These are phyloP conservation scores for Rhododendron molle DNA, from an alignment of 148 eudicot species.

Conservation along the genomic window DNA sequence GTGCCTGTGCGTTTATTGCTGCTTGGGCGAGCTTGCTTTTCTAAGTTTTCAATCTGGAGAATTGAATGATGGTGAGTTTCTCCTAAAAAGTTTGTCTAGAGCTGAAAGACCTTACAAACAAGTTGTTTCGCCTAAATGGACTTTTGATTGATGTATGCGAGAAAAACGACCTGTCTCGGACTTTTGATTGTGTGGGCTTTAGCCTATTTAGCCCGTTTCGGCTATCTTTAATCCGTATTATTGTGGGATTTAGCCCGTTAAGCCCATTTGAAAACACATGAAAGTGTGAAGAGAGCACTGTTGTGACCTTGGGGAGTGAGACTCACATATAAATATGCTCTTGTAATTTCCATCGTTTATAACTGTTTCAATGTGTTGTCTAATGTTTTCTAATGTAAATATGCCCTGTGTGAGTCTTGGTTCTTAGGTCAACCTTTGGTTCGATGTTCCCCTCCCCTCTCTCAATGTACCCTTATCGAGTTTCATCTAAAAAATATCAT, in stretches of 20 bases:
- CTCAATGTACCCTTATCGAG: no score
- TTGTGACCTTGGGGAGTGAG: neutral
- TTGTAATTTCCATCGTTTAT: no score
- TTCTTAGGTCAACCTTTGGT: neutral
- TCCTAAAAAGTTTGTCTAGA: neutral
- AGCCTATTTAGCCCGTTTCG: neutral
- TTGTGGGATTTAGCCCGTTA: neutral
- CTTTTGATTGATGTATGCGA: neutral
- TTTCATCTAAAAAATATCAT: no score
- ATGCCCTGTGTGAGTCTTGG: no score
- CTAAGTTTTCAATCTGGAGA: constrained; percentile 16
- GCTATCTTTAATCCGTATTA: no score
- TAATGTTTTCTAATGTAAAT: neutral
- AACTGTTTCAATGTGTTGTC: neutral
- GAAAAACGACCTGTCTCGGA: neutral
- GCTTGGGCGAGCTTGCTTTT: constrained; percentile 92
- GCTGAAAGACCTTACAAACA: neutral
- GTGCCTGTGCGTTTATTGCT: constrained; percentile 84
- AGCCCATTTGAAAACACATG: neutral
- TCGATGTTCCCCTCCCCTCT: no score
- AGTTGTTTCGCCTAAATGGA: no score
- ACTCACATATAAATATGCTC: neutral
- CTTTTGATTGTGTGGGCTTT: neutral
- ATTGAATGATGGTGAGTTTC: neutral
- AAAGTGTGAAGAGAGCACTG: neutral